Evolutionary conservation across 768 basidiomycete species (phyloP).

Genomic region (Chiua virens): DNA sequence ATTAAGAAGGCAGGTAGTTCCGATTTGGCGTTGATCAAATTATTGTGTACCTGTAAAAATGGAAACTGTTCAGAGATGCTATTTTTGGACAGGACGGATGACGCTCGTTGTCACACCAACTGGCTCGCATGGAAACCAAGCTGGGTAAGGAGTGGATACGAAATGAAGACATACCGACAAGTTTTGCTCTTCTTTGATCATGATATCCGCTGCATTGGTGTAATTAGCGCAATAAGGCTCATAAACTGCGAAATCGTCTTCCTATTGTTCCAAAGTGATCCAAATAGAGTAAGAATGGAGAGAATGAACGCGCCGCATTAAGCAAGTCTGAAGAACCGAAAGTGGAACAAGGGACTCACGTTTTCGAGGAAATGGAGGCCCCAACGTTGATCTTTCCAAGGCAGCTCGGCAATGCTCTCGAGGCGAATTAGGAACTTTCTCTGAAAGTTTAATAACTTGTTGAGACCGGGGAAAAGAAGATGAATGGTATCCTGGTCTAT

Average conservation of each 20-base stretch:
- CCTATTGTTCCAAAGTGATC: slow-evolving; percentile 70
- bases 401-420: slow-evolving; percentile 79
- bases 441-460: slow-evolving; percentile 95
- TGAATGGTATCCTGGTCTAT: slow-evolving; percentile 96
- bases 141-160: slow-evolving; percentile 1
- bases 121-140: slow-evolving; percentile 13
- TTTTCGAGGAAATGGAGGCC: slow-evolving; percentile 81
- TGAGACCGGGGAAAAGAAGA: slow-evolving; percentile 90
- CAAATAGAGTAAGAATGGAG: slow-evolving; percentile 22
- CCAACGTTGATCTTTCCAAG: slow-evolving; percentile 87
- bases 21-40: slow-evolving; percentile 85
- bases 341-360: slow-evolving; percentile 45
- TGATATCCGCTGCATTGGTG: slow-evolving; percentile 80
- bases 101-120: slow-evolving; percentile 28
- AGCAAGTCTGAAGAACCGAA: slow-evolving; percentile 28
- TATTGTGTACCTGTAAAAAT: slow-evolving; percentile 62
- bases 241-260: slow-evolving; percentile 94
- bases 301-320: slow-evolving; percentile 46
- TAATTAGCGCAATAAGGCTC: slow-evolving; percentile 98
- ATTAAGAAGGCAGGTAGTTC: slow-evolving; percentile 96
- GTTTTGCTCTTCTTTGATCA: slow-evolving; percentile 83
- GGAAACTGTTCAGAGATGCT: slow-evolving; percentile 16
- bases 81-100: slow-evolving; percentile 16
- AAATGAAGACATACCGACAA: slow-evolving; percentile 62
- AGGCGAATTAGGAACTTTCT: slow-evolving; percentile 89